These are phyloP conservation scores for Patellaria atrata DNA, from an alignment of 495 filamentous ascomycete species.

Conservation along the genomic window DNA sequence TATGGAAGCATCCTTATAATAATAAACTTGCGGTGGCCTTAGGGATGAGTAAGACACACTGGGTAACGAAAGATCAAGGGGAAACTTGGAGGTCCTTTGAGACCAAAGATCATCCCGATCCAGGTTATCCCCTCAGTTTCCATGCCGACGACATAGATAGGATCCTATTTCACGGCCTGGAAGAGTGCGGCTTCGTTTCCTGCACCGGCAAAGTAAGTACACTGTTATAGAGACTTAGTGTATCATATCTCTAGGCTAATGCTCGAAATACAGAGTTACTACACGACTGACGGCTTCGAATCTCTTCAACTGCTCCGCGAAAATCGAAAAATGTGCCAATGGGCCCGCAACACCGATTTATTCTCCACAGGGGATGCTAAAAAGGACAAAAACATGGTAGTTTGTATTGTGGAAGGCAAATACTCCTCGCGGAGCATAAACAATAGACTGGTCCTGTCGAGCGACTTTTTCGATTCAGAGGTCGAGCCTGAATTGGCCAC, in stretches of 20 bases:
- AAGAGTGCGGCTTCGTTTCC: conserved; percentile 41
- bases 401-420: conserved; percentile 67
- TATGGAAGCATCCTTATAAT: conserved; percentile 65
- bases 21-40: conserved; percentile 63
- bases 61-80: conserved; percentile 65
- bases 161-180: conserved; percentile 59
- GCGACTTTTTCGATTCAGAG: conserved; percentile 53
- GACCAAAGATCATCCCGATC: conserved; percentile 35
- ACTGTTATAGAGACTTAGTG: background rate
- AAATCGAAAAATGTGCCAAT: conserved; percentile 58
- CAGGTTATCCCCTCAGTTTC: conserved; percentile 45
- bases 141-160: conserved; percentile 68
- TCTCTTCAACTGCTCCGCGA: conserved; percentile 44
- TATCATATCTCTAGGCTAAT: too few species aligned
- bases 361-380: conserved; percentile 52
- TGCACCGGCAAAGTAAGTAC: conserved; percentile 25
- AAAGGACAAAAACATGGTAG: conserved; percentile 45
- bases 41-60: conserved; percentile 50
- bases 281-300: conserved; percentile 75
- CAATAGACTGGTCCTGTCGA: conserved; percentile 62
- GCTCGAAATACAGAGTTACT: conserved; percentile 38
- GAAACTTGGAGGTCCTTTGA: conserved; percentile 64
- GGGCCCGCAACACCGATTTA: conserved; percentile 58
- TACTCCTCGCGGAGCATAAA: conserved; percentile 46
- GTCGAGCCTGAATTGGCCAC: conserved; percentile 61